Conservation (phyloP, 2,329 filamentous ascomycete genomes). For the Lasiodiplodia theobromae region DNA sequence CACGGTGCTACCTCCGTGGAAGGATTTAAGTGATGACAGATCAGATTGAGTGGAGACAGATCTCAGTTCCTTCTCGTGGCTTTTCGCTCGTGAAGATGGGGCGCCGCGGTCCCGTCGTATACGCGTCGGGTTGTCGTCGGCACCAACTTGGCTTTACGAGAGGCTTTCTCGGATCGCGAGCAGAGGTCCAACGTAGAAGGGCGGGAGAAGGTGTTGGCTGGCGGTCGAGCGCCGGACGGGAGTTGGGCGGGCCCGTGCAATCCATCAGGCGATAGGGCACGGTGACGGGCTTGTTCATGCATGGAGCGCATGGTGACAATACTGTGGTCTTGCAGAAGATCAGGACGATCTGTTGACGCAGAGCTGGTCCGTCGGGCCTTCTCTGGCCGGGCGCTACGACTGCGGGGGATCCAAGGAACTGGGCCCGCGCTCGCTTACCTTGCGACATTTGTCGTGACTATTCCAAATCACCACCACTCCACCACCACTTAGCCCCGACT, state of each 20-base stretch:
- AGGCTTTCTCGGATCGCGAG: not conserved
- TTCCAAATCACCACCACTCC: constrained; percentile 24
- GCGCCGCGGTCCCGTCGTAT: not conserved
- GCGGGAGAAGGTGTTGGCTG: not conserved
- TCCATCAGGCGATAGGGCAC: not conserved
- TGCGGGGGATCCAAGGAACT: not conserved
- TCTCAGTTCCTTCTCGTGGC: not conserved
- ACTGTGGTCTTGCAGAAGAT: not conserved
- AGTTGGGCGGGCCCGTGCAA: not conserved
- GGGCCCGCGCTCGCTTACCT: constrained; percentile 12
- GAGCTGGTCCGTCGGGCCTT: not conserved
- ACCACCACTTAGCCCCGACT: constrained; percentile 8
- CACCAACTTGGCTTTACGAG: not conserved
- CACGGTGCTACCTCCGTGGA: not conserved
- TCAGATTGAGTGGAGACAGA: not conserved
- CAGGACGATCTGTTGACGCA: too few species aligned
- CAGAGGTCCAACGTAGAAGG: not conserved
- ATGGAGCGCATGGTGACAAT: not conserved
- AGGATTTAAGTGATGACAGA: not conserved
- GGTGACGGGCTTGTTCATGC: not conserved
- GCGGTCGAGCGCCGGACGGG: too few species aligned
- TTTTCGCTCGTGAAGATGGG: not conserved
- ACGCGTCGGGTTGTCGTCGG: not conserved
- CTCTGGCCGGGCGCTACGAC: not conserved
- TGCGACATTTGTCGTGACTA: constrained; percentile 5